phyloP scores from a whole-genome alignment of 1,139 yeast genomes.

The Kurtzmaniella quercitrusa region DNA sequence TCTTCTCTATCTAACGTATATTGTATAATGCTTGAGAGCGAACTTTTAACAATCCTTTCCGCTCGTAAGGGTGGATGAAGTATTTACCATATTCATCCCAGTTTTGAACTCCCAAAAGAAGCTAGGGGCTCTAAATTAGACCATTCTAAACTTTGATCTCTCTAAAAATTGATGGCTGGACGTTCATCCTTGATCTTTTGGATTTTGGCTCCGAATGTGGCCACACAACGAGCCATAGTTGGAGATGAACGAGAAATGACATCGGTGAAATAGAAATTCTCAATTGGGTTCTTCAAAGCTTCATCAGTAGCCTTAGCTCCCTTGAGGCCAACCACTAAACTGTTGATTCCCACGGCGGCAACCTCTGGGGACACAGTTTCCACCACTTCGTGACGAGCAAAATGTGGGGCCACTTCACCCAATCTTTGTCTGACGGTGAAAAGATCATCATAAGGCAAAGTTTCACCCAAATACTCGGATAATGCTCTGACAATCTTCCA shows the following conservation, averaged over 20 bases:
- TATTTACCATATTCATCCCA: neutral
- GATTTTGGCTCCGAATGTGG: conserved; percentile 61
- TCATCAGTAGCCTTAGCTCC: conserved; percentile 32
- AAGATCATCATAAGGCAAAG: conserved; percentile 76
- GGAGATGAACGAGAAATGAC: conserved; percentile 84
- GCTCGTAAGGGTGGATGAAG: conserved; percentile 1
- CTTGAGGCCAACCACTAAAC: conserved; percentile 37
- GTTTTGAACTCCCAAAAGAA: neutral
- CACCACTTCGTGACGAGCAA: conserved; percentile 69
- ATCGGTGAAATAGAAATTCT: conserved; percentile 85
- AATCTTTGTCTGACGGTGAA: conserved; percentile 67
- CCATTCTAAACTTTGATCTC: neutral
- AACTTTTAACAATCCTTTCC: conserved; percentile 1
- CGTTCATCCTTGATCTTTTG: conserved; percentile 54
- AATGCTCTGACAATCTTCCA: conserved; percentile 87
- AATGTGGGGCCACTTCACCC: conserved; percentile 77
- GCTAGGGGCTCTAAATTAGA: neutral
- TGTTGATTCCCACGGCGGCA: conserved; percentile 55
- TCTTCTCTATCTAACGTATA: neutral
- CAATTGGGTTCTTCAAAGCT: conserved; percentile 64
- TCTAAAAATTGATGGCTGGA: conserved; percentile 35
- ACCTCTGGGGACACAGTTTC: conserved; percentile 64
- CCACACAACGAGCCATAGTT: conserved; percentile 83
- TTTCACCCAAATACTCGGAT: conserved; percentile 68
- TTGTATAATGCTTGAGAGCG: conserved; percentile 1